These are phyloP conservation scores for Cenchrus fungigraminus DNA, from an alignment of 176 grass and related monocot genomes.

Conservation along the genomic window DNA sequence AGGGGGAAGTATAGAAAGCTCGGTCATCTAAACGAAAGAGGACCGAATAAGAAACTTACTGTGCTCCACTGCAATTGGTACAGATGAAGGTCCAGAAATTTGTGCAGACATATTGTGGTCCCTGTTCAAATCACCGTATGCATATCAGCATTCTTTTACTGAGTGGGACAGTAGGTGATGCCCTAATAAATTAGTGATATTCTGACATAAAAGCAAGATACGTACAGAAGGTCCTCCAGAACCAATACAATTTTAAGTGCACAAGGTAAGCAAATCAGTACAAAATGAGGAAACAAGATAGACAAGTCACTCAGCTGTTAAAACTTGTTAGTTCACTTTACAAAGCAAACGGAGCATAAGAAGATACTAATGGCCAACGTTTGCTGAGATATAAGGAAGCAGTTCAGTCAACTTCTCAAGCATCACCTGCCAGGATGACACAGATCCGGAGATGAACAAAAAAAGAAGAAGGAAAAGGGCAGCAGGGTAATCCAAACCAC, in stretches of 20 bases:
- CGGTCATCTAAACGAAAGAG: slow-evolving; percentile 34
- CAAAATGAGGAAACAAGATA: slow-evolving; percentile 1
- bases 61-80: slow-evolving; percentile 97
- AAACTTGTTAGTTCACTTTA: slow-evolving; percentile 18
- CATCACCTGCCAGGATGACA: not conserved
- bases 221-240: not conserved
- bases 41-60: slow-evolving; percentile 71
- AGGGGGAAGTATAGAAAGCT: not conserved
- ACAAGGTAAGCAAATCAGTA: slow-evolving; percentile 13
- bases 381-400: not conserved
- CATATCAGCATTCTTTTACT: slow-evolving; percentile 38
- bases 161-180: not conserved
- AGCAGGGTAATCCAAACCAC: not conserved
- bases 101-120: slow-evolving; percentile 97
- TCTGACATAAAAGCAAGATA: not conserved
- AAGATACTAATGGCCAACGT: not conserved
- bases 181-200: not conserved
- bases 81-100: slow-evolving; percentile 99
- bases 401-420: slow-evolving; percentile 10
- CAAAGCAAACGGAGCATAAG: slow-evolving; percentile 32
- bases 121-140: slow-evolving; percentile 67
- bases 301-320: slow-evolving; percentile 6
- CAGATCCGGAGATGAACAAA: not conserved
- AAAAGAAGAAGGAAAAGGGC: not conserved
- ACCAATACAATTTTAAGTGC: slow-evolving; percentile 1